Percentiles rank a stretch among this genome's conserved stretches.
These are phyloP conservation scores for Laetiporus sulphureus DNA, from an alignment of 1,284 basidiomycete genomes.

Conservation along the genomic window DNA sequence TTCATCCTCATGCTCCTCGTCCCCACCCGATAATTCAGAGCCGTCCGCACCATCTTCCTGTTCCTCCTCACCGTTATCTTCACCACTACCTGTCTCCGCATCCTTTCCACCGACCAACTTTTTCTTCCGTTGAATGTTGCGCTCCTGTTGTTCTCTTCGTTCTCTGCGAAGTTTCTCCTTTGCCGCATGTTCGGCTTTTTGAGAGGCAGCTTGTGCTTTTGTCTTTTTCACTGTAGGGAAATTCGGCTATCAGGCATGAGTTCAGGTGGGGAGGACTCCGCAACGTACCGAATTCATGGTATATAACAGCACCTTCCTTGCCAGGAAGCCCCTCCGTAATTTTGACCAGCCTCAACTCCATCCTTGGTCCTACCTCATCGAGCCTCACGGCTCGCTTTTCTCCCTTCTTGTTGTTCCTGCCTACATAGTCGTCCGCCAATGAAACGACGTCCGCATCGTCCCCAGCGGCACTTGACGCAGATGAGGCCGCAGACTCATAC, in stretches of 20 bases:
- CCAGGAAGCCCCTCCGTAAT: constrained; percentile 92
- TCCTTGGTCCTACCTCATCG: constrained; percentile 91
- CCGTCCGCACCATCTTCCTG: constrained; percentile 31
- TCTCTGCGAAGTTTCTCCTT: constrained; percentile 71
- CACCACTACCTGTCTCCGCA: too few species aligned
- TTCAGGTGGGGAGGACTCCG: constrained; percentile 3
- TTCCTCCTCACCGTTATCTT: constrained; percentile 35
- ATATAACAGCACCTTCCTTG: constrained; percentile 83
- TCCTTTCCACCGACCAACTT: constrained; percentile 32
- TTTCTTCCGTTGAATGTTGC: constrained; percentile 81
- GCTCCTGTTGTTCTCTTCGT: constrained; percentile 80
- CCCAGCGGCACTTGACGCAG: constrained; percentile 73
- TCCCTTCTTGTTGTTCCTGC: constrained; percentile 89
- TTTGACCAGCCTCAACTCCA: constrained; percentile 92
- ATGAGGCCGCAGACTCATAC: constrained; percentile 78
- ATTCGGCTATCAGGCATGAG: constrained; percentile 4
- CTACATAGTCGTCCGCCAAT: constrained; percentile 90
- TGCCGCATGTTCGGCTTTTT: constrained; percentile 69
- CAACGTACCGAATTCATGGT: constrained; percentile 80
- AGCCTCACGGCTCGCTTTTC: constrained; percentile 87
- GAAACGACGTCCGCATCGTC: constrained; percentile 79
- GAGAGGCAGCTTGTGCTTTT: constrained; percentile 59
- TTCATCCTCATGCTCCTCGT: constrained; percentile 37
- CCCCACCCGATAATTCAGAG: constrained; percentile 33
- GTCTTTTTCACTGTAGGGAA: constrained; percentile 68